Evolutionary conservation across 169 alveolate genomes (phyloP).

Genomic region (Condylostoma magnum): DNA sequence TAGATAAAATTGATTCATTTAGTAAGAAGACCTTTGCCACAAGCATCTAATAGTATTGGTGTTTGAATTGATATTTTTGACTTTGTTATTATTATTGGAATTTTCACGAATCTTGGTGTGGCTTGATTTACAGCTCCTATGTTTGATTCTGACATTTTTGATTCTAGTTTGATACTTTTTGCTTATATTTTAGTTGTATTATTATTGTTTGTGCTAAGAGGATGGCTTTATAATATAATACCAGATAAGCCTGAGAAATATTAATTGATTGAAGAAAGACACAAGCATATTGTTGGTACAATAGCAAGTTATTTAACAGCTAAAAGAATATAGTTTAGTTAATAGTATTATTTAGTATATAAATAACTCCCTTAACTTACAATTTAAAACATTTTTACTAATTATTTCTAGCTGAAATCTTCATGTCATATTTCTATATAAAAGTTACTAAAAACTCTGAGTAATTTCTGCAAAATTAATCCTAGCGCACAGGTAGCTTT

Average conservation of each 20-base stretch:
- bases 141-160: background rate
- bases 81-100: background rate
- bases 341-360: no score
- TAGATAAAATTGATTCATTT: slow-evolving; percentile 11
- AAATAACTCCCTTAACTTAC: no score
- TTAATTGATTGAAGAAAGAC: background rate
- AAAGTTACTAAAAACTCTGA: slow-evolving; percentile 18
- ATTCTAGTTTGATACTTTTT: background rate
- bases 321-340: no score
- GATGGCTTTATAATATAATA: background rate
- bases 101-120: slow-evolving; percentile 7
- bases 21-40: slow-evolving; percentile 14
- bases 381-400: no score
- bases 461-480: slow-evolving; percentile 19
- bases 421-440: background rate
- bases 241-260: slow-evolving; percentile 3
- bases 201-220: background rate
- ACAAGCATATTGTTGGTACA: background rate
- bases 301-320: no score
- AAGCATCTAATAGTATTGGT: background rate
- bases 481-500: background rate
- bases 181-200: background rate
- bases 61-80: background rate
- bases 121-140: slow-evolving; percentile 11
- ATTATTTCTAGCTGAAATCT: no score